A percentile compares a stretch with the other conserved stretches of the same genome.
phyloP scores from a whole-genome alignment of 2,329 filamentous ascomycete species.

The Emmonsia crescens region DNA sequence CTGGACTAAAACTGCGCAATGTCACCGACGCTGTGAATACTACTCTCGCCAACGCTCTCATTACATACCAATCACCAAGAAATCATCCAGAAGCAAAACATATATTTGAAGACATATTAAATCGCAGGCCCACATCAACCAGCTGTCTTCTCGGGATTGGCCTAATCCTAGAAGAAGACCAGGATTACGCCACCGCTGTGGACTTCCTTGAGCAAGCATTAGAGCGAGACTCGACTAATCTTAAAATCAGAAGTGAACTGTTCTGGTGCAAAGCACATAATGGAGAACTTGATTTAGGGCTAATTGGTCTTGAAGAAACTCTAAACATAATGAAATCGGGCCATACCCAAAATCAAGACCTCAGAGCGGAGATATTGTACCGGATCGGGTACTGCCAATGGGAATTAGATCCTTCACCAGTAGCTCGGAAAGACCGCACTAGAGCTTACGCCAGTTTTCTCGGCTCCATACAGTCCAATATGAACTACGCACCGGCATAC shows the following conservation, averaged over 20 bases:
- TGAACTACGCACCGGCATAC: slow-evolving; percentile 82
- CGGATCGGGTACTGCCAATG: slow-evolving; percentile 79
- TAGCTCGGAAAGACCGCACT: slow-evolving; percentile 66
- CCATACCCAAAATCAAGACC: slow-evolving; percentile 50
- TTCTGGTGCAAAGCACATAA: slow-evolving; percentile 86
- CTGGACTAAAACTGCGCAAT: slow-evolving; percentile 58
- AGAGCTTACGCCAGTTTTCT: slow-evolving; percentile 79
- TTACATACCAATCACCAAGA: slow-evolving; percentile 80
- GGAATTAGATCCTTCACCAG: slow-evolving; percentile 64
- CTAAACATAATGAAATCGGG: slow-evolving; percentile 54
- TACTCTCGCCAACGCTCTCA: slow-evolving; percentile 73
- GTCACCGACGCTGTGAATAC: slow-evolving; percentile 64
- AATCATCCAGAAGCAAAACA: slow-evolving; percentile 78
- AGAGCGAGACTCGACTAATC: slow-evolving; percentile 59
- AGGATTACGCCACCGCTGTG: slow-evolving; percentile 73
- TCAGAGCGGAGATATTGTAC: slow-evolving; percentile 79
- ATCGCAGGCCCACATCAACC: slow-evolving; percentile 64
- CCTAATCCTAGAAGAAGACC: slow-evolving; percentile 83
- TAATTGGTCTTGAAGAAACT: slow-evolving; percentile 59
- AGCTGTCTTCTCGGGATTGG: slow-evolving; percentile 80
- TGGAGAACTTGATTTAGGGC: slow-evolving; percentile 60
- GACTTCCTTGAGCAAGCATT: slow-evolving; percentile 70
- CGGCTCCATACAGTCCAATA: slow-evolving; percentile 70
- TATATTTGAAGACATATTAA: slow-evolving; percentile 75
- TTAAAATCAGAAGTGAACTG: slow-evolving; percentile 71